Percentiles rank a stretch among this genome's conserved stretches.
Conservation (phyloP, 495 filamentous ascomycete species). For the Annulohypoxylon stygium region DNA sequence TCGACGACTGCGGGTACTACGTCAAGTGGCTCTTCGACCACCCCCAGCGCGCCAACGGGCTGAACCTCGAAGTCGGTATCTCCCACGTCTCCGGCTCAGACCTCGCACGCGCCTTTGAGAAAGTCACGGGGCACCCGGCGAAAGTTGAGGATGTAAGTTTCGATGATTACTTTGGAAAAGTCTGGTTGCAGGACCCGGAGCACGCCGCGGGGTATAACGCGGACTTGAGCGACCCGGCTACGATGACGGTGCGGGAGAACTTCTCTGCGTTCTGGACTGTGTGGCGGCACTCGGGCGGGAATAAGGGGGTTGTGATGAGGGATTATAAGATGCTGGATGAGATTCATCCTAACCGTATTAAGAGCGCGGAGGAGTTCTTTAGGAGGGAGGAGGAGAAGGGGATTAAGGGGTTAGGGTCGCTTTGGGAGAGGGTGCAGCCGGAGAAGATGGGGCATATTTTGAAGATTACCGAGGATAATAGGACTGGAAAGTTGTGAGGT, state of each 20-base stretch:
- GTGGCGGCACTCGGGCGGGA: conserved; percentile 58
- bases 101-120: conserved; percentile 63
- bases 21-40: conserved; percentile 70
- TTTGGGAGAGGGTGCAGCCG: conserved; percentile 55
- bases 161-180: conserved; percentile 58
- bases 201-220: conserved; percentile 56
- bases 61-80: conserved; percentile 66
- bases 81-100: conserved; percentile 62
- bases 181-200: conserved; percentile 38
- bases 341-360: conserved; percentile 65
- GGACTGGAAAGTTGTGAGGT: conserved; percentile 50
- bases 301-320: conserved; percentile 57
- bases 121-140: conserved; percentile 66
- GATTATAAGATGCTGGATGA: conserved; percentile 66
- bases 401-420: conserved; percentile 43
- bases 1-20: conserved; percentile 68
- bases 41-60: conserved; percentile 59
- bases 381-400: conserved; percentile 57
- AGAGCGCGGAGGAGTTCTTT: conserved; percentile 65
- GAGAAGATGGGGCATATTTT: conserved; percentile 49
- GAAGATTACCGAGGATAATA: conserved; percentile 54
- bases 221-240: conserved; percentile 55
- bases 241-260: conserved; percentile 63
- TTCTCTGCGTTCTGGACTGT: conserved; percentile 68
- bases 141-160: conserved; percentile 57